These are phyloP conservation scores for Cubamyces lactineus DNA, from an alignment of 768 basidiomycete species.

Conservation along the genomic window DNA sequence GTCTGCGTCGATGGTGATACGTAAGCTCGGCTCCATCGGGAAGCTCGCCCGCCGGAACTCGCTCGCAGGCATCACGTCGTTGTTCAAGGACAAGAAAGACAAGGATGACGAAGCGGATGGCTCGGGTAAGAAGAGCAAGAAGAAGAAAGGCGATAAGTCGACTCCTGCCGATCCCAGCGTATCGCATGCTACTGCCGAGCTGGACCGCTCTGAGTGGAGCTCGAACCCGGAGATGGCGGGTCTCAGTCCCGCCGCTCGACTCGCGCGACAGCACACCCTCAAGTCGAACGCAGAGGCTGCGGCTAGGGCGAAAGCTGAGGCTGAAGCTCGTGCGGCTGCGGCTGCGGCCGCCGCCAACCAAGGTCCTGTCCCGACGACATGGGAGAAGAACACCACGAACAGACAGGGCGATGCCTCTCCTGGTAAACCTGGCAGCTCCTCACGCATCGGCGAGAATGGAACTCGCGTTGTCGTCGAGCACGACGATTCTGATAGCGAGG, in stretches of 20 bases:
- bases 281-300: slow-evolving; percentile 84
- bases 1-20: slow-evolving; percentile 94
- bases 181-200: slow-evolving; percentile 82
- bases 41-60: slow-evolving; percentile 89
- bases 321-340: slow-evolving; percentile 54
- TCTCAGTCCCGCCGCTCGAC: slow-evolving; percentile 85
- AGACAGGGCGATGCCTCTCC: slow-evolving; percentile 50
- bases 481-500: slow-evolving; percentile 55
- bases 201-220: slow-evolving; percentile 76
- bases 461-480: slow-evolving; percentile 68
- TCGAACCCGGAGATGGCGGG: slow-evolving; percentile 64
- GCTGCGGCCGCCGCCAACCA: slow-evolving; percentile 38
- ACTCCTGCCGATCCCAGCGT: slow-evolving; percentile 70
- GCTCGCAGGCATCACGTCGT: slow-evolving; percentile 85
- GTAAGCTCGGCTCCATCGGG: slow-evolving; percentile 91
- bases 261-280: slow-evolving; percentile 90
- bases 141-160: slow-evolving; percentile 61
- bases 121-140: slow-evolving; percentile 55
- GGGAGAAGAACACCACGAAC: slow-evolving; percentile 84
- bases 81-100: slow-evolving; percentile 86
- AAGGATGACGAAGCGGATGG: slow-evolving; percentile 45
- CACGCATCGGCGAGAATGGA: slow-evolving; percentile 66
- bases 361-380: slow-evolving; percentile 53
- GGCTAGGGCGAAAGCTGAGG: slow-evolving; percentile 60
- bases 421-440: slow-evolving; percentile 41